Conservation (phyloP, 805 yeast species). For the Saitoella complicata region DNA sequence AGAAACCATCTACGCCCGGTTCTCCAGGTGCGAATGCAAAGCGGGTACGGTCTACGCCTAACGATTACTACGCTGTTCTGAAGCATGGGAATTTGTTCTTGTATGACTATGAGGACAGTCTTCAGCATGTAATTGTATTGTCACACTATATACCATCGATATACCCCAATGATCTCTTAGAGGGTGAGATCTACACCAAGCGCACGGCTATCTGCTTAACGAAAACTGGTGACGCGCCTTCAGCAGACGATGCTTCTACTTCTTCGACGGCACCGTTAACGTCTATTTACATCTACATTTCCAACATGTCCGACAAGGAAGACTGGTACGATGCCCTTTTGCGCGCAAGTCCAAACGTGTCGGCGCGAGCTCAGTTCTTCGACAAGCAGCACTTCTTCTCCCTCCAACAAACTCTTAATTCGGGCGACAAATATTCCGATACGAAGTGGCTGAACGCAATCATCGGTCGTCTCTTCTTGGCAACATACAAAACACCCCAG, state of each 20-base stretch:
- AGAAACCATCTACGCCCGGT: too few species aligned
- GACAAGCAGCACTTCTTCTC: slow-evolving; percentile 54
- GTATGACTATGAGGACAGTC: slow-evolving; percentile 57
- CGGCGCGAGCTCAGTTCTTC: slow-evolving; percentile 58
- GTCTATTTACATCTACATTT: slow-evolving; percentile 52
- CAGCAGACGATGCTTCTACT: not conserved
- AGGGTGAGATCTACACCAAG: slow-evolving; percentile 67
- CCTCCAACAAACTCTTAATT: slow-evolving; percentile 59
- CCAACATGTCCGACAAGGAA: slow-evolving; percentile 68
- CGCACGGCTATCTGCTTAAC: slow-evolving; percentile 57
- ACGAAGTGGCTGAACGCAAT: slow-evolving; percentile 86
- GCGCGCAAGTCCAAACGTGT: slow-evolving; percentile 46
- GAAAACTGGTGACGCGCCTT: slow-evolving; percentile 16
- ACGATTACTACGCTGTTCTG: slow-evolving; percentile 17
- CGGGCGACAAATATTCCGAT: slow-evolving; percentile 67
- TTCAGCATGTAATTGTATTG: slow-evolving; percentile 64
- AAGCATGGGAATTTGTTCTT: slow-evolving; percentile 74
- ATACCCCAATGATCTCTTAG: slow-evolving; percentile 70
- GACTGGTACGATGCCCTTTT: slow-evolving; percentile 82
- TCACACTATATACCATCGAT: slow-evolving; percentile 53
- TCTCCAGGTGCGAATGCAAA: too few species aligned
- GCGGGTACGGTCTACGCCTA: too few species aligned
- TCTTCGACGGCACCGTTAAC: slow-evolving; percentile 18
- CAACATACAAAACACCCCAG: slow-evolving; percentile 54
- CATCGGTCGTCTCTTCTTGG: slow-evolving; percentile 64